A percentile compares a stretch with the other conserved stretches of the same genome.
phyloP scores from a whole-genome alignment of 495 filamentous ascomycete genomes.

The Aspergillus sclerotioniger region DNA sequence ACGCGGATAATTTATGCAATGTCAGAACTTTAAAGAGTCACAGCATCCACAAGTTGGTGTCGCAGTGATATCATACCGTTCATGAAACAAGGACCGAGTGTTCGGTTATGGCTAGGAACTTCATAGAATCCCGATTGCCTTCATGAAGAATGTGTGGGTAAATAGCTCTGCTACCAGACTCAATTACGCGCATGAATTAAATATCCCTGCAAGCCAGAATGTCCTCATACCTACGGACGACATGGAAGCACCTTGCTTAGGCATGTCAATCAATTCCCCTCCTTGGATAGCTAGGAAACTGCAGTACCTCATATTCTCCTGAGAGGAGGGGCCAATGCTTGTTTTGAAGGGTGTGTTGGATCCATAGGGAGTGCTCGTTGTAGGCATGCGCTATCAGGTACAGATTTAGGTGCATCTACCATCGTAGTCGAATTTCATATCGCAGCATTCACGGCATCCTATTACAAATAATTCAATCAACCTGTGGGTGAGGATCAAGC shows the following conservation, averaged over 20 bases:
- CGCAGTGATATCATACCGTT: constrained; percentile 10
- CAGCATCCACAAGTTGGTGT: neutral
- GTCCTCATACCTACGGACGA: neutral
- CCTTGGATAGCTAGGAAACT: neutral
- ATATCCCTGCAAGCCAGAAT: neutral
- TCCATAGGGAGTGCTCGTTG: neutral
- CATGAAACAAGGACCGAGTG: neutral
- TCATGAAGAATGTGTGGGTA: neutral
- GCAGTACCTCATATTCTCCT: neutral
- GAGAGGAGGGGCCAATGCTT: neutral
- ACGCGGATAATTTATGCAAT: constrained; percentile 4
- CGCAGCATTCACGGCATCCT: neutral
- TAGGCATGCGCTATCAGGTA: neutral
- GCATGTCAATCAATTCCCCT: neutral
- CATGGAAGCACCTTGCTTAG: neutral
- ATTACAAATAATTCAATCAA: neutral
- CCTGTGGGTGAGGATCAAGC: neutral
- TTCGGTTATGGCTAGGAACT: neutral
- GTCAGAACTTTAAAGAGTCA: constrained; percentile 14
- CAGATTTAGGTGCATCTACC: neutral
- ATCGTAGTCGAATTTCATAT: neutral
- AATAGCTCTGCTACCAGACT: neutral
- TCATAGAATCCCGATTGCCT: neutral
- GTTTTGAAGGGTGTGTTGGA: neutral
- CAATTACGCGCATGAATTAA: neutral